Evolutionary conservation across 208 protist species (phyloP).

Genomic region (Leishmania braziliensis): DNA sequence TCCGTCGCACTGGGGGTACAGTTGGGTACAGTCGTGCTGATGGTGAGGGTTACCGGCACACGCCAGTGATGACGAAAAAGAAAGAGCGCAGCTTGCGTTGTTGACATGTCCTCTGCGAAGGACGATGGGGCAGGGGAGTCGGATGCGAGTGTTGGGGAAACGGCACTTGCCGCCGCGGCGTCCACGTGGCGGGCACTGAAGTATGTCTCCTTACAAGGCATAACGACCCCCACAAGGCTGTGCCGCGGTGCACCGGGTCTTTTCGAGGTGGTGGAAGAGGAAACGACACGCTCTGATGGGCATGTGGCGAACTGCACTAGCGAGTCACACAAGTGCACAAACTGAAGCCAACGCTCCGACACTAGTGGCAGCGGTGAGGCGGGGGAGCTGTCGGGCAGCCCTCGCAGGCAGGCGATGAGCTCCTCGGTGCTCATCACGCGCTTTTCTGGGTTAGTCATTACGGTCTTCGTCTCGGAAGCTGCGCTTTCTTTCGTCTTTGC

Average conservation of each 20-base stretch:
- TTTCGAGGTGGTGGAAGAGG: not conserved
- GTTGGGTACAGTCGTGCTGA: slow-evolving; percentile 33
- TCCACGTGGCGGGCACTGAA: slow-evolving; percentile 3
- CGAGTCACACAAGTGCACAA: slow-evolving; percentile 18
- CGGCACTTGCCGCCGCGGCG: not conserved
- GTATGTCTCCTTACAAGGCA: slow-evolving; percentile 43
- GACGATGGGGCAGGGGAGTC: not conserved
- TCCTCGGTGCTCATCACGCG: not conserved
- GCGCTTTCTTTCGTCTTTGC: not conserved
- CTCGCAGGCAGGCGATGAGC: not conserved
- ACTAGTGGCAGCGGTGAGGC: not conserved
- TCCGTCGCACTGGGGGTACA: not conserved
- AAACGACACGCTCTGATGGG: not conserved
- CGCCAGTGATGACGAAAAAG: slow-evolving; percentile 11
- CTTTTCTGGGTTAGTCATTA: not conserved
- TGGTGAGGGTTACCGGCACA: slow-evolving; percentile 29
- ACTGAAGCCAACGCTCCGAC: slow-evolving; percentile 12
- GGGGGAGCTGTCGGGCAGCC: not conserved
- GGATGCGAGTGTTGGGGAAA: not conserved
- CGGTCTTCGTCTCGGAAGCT: too few species aligned
- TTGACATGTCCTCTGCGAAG: slow-evolving; percentile 16
- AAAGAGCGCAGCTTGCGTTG: slow-evolving; percentile 21
- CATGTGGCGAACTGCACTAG: not conserved
- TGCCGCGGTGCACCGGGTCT: not conserved
- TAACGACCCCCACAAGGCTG: slow-evolving; percentile 6